These are phyloP conservation scores for Macadamia integrifolia DNA, from an alignment of 164 flowering plant genomes.

Conservation along the genomic window DNA sequence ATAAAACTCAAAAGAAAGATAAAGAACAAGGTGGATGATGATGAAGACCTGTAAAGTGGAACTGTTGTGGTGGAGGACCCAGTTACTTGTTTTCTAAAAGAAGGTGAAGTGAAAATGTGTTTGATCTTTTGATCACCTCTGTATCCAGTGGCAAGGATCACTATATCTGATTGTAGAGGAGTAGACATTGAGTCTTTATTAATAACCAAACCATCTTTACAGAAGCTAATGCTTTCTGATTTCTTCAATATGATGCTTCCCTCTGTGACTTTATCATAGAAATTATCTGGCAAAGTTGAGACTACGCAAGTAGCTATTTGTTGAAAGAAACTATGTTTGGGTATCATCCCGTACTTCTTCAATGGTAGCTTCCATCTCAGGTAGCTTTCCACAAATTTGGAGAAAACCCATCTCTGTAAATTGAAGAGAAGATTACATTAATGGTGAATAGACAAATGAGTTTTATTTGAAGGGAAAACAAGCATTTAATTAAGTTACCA, in stretches of 20 bases:
- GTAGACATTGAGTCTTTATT: slow-evolving; percentile 9
- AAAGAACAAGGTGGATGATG: too few species aligned
- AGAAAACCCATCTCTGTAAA: slow-evolving; percentile 32
- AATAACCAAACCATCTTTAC: slow-evolving; percentile 24
- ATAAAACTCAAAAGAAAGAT: too few species aligned
- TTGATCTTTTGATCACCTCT: slow-evolving; percentile 38
- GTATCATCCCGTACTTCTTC: slow-evolving; percentile 30
- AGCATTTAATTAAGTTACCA: slow-evolving; percentile 20
- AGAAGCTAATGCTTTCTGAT: slow-evolving; percentile 25
- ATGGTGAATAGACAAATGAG: too few species aligned
- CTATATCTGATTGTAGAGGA: slow-evolving; percentile 26
- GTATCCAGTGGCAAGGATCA: slow-evolving; percentile 51
- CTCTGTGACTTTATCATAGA: slow-evolving; percentile 26
- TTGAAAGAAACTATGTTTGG: slow-evolving; percentile 26
- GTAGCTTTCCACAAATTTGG: slow-evolving; percentile 30
- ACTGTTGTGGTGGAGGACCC: slow-evolving; percentile 19
- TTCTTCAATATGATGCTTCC: slow-evolving; percentile 41
- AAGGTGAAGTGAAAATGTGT: slow-evolving; percentile 26
- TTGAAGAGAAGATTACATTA: not conserved
- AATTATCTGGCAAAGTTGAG: slow-evolving; percentile 21
- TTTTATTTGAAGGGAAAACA: too few species aligned
- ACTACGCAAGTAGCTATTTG: slow-evolving; percentile 26
- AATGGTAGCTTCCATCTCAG: slow-evolving; percentile 30
- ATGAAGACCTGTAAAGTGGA: slow-evolving; percentile 36
- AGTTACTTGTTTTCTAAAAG: slow-evolving; percentile 26